phyloP scores from a whole-genome alignment of 1,284 basidiomycete species.

The Fomitopsis palustris region DNA sequence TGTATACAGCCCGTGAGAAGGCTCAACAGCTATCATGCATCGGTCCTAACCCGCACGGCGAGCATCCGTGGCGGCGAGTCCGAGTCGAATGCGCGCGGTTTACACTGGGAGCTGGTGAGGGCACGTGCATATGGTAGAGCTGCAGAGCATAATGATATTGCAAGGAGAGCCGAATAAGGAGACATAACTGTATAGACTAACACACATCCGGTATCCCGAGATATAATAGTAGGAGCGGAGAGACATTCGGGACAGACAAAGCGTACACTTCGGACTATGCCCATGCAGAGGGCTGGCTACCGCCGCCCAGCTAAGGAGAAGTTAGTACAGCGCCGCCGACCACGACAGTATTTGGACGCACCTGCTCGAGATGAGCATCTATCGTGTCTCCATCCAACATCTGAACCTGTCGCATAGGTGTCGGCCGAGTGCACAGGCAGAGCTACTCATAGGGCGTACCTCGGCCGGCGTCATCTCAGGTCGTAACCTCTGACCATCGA shows the following conservation, averaged over 20 bases:
- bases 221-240: background rate
- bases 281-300: background rate
- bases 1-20: too few relatives aligned
- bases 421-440: background rate
- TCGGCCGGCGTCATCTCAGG: constrained; percentile 46
- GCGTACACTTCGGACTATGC: too few relatives aligned
- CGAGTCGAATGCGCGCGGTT: too few relatives aligned
- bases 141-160: background rate
- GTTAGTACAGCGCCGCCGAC: too few relatives aligned
- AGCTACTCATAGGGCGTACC: constrained; percentile 31
- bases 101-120: too few relatives aligned
- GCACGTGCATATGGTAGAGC: too few relatives aligned
- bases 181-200: background rate
- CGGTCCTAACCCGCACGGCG: too few relatives aligned
- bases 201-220: background rate
- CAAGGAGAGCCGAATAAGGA: background rate
- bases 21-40: too few relatives aligned
- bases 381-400: constrained; percentile 59
- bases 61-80: too few relatives aligned
- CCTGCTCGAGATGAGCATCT: constrained; percentile 54
- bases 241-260: background rate
- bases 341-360: constrained; percentile 21
- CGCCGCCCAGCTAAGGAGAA: background rate
- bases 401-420: constrained; percentile 32
- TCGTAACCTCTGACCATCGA: constrained; percentile 48